A percentile compares a stretch with the other conserved stretches of the same genome.
Conservation (phyloP, 2,329 filamentous ascomycete species). For the Hysterium pulicare region DNA sequence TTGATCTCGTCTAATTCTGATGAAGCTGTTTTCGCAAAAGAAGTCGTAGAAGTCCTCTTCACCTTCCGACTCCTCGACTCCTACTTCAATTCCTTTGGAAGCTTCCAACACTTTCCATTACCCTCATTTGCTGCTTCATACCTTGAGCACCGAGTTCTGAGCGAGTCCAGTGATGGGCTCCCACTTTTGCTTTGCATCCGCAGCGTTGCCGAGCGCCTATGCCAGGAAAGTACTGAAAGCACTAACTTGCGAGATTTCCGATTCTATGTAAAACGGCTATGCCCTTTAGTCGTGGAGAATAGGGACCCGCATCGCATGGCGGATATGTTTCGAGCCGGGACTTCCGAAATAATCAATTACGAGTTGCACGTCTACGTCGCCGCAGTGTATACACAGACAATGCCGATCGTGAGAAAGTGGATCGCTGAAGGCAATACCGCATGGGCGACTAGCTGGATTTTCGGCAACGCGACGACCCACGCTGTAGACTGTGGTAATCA, state of each 20-base stretch:
- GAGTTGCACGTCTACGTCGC: neutral
- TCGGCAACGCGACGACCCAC: neutral
- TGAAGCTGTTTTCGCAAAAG: constrained; percentile 1
- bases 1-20: neutral
- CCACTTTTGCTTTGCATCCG: neutral
- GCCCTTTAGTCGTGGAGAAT: neutral
- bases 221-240: neutral
- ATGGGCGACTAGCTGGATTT: neutral
- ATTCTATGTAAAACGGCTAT: neutral
- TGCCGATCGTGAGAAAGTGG: neutral
- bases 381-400: neutral
- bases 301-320: neutral
- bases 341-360: neutral
- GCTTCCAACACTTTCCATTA: neutral
- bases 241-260: neutral
- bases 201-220: neutral
- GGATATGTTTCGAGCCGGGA: neutral
- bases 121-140: neutral
- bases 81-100: neutral
- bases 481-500: neutral
- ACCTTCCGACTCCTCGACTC: neutral
- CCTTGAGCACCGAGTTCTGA: neutral
- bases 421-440: neutral
- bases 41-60: constrained; percentile 1
- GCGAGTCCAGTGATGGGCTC: neutral